A percentile compares a stretch with the other conserved stretches of the same genome.
Evolutionary conservation across 768 basidiomycete genomes (phyloP).

Genomic region (Lentinula guzmanii): DNA sequence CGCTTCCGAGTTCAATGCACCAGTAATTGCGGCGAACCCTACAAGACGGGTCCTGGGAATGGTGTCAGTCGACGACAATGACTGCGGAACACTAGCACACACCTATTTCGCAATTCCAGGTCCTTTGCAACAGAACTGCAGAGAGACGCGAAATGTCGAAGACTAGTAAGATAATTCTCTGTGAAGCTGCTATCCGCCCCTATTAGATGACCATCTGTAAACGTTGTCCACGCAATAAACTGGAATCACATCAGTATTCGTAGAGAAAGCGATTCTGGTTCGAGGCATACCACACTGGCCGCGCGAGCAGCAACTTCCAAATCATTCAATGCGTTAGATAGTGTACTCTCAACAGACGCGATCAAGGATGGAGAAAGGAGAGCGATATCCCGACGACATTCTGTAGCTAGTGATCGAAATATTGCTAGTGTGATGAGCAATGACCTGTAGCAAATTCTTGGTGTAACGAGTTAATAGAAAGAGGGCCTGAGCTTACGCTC

Average conservation of each 20-base stretch:
- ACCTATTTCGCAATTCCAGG: constrained; percentile 74
- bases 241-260: constrained; percentile 20
- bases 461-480: neutral
- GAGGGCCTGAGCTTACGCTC: constrained; percentile 55
- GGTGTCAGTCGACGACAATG: neutral
- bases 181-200: constrained; percentile 71
- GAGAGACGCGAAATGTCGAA: constrained; percentile 59
- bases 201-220: constrained; percentile 79
- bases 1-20: constrained; percentile 79
- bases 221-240: constrained; percentile 92
- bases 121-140: constrained; percentile 52
- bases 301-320: constrained; percentile 72
- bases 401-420: constrained; percentile 73
- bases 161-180: constrained; percentile 59
- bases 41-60: constrained; percentile 69
- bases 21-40: constrained; percentile 77
- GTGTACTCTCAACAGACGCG: constrained; percentile 52
- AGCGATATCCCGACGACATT: constrained; percentile 80
- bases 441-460: constrained; percentile 33
- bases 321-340: constrained; percentile 53
- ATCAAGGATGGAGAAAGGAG: constrained; percentile 69
- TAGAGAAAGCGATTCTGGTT: neutral
- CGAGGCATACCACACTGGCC: constrained; percentile 66
- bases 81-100: neutral
- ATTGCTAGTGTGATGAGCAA: constrained; percentile 82